Evolutionary conservation across 306 rosid species (phyloP).

Genomic region (Cucurbita ficifolia): DNA sequence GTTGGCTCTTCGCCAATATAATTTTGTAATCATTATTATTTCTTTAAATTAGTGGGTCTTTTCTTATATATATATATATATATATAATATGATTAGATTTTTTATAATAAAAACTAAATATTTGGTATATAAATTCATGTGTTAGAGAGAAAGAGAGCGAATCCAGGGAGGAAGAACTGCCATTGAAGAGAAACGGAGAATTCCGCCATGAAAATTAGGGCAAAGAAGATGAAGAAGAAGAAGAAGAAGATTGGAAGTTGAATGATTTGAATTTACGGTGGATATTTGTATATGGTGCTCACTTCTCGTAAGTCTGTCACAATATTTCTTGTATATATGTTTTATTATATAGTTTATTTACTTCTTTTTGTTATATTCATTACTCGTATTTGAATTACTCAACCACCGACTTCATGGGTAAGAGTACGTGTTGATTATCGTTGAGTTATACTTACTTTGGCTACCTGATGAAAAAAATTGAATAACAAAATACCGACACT

Average conservation of each 20-base stretch:
- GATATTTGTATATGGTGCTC: not conserved
- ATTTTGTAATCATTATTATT: not conserved
- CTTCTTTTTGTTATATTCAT: no score
- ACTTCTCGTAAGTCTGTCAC: conserved; percentile 4
- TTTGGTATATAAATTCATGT: not conserved
- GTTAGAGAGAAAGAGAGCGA: not conserved
- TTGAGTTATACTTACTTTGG: no score
- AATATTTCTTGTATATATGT: not conserved
- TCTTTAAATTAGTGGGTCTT: not conserved
- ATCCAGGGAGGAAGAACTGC: not conserved
- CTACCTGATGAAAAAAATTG: no score
- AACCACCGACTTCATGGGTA: no score
- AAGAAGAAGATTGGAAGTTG: not conserved
- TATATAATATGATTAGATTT: no score
- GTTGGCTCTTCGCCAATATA: conserved; percentile 1
- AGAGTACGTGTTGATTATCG: no score
- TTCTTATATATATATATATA: not conserved
- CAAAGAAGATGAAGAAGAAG: not conserved
- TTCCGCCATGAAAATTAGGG: not conserved
- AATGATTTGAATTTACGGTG: not conserved
- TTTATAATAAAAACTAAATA: no score
- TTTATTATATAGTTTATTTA: not conserved
- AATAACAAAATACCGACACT: no score
- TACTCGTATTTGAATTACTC: no score
- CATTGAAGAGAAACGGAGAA: not conserved